Percentiles rank a stretch among this genome's conserved stretches.
phyloP scores from a whole-genome alignment of 148 eudicot species.

The Silene latifolia region DNA sequence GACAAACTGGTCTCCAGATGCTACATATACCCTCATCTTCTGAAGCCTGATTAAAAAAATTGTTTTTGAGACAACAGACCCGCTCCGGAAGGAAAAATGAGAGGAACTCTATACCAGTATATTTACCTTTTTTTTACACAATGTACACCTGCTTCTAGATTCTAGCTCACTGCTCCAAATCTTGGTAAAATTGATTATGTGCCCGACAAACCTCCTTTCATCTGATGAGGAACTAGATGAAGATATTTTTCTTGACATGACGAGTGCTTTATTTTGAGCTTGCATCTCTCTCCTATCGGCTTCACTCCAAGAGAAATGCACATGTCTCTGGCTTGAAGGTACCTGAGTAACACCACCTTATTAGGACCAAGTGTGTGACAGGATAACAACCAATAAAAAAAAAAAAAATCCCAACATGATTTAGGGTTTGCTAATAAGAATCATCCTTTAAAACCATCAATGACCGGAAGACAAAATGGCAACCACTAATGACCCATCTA shows the following conservation, averaged over 20 bases:
- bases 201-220: constrained; percentile 56
- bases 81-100: not conserved
- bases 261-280: constrained; percentile 43
- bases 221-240: constrained; percentile 56
- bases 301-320: constrained; percentile 61
- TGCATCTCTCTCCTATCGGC: constrained; percentile 43
- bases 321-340: constrained; percentile 84
- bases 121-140: constrained; percentile 80
- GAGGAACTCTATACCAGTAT: not conserved
- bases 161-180: constrained; percentile 94
- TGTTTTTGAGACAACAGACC: constrained; percentile 5
- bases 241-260: constrained; percentile 56
- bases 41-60: constrained; percentile 37
- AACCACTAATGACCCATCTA: not conserved
- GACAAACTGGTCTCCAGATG: constrained; percentile 95
- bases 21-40: constrained; percentile 58
- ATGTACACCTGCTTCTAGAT: constrained; percentile 55
- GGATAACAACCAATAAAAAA: not conserved
- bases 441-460: no score
- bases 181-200: constrained; percentile 61
- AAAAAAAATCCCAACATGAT: not conserved
- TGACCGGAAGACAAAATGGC: no score
- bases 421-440: not conserved
- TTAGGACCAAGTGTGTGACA: constrained; percentile 3
- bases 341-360: constrained; percentile 45